phyloP scores from a whole-genome alignment of 1,284 basidiomycete species.

The Ustilago curta region DNA sequence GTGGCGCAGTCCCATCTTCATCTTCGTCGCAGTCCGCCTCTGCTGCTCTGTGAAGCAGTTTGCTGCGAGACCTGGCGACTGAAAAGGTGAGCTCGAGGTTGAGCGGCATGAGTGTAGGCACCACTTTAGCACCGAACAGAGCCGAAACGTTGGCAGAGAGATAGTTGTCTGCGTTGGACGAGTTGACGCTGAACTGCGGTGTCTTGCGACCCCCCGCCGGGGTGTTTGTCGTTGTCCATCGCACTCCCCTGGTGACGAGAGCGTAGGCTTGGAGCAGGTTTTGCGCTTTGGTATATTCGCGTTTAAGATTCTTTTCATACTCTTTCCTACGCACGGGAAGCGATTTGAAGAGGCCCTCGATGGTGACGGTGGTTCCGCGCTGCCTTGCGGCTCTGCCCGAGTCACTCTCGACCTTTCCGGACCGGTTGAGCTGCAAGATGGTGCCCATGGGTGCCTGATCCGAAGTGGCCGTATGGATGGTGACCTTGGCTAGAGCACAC shows the following conservation, averaged over 20 bases:
- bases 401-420: slow-evolving; percentile 56
- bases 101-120: slow-evolving; percentile 81
- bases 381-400: slow-evolving; percentile 75
- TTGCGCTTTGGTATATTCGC: slow-evolving; percentile 89
- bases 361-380: slow-evolving; percentile 86
- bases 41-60: not conserved
- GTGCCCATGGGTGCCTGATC: slow-evolving; percentile 64
- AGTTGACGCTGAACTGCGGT: slow-evolving; percentile 80
- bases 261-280: slow-evolving; percentile 88
- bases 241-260: slow-evolving; percentile 77
- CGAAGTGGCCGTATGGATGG: slow-evolving; percentile 62
- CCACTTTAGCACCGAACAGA: slow-evolving; percentile 86
- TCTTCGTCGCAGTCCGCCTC: slow-evolving; percentile 4
- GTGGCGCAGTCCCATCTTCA: not conserved
- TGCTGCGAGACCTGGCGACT: slow-evolving; percentile 9
- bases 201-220: slow-evolving; percentile 79
- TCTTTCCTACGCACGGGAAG: slow-evolving; percentile 93
- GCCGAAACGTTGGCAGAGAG: slow-evolving; percentile 78
- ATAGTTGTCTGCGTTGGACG: slow-evolving; percentile 72
- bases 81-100: slow-evolving; percentile 71
- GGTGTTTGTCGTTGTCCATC: slow-evolving; percentile 82
- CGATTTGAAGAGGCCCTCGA: slow-evolving; percentile 81
- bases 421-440: slow-evolving; percentile 53
- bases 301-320: slow-evolving; percentile 86
- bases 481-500: slow-evolving; percentile 81